These are phyloP conservation scores for Sporobolomyces pararoseus DNA, from an alignment of 768 basidiomycete species.

Conservation along the genomic window DNA sequence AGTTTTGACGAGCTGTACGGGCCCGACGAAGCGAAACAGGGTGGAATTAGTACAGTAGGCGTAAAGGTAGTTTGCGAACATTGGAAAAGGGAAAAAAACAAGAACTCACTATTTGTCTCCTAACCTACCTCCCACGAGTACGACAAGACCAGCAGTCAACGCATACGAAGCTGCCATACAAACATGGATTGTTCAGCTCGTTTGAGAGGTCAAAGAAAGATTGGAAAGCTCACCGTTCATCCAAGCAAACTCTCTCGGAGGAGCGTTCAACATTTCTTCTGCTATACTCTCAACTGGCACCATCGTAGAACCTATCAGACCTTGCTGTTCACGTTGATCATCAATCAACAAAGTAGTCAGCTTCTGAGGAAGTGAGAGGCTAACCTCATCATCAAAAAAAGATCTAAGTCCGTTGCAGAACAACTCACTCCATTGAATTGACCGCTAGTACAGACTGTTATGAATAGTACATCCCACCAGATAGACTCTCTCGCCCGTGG, in stretches of 20 bases:
- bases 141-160: constrained; percentile 10
- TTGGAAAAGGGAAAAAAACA: no score
- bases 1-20: constrained; percentile 15
- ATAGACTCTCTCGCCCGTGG: background rate
- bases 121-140: constrained; percentile 12
- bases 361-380: background rate
- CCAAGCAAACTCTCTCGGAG: background rate
- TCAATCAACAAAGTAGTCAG: no score
- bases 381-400: no score
- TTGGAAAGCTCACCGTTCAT: constrained; percentile 4
- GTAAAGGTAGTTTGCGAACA: background rate
- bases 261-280: background rate
- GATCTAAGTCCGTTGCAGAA: no score
- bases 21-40: background rate
- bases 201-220: background rate
- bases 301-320: constrained; percentile 7
- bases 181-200: background rate
- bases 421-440: constrained; percentile 13
- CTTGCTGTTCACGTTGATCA: background rate
- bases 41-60: background rate
- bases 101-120: constrained; percentile 11
- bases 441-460: background rate
- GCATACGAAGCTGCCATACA: constrained; percentile 8
- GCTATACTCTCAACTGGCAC: constrained; percentile 16
- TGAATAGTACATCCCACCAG: constrained; percentile 17